Base-by-base conservation (phyloP, 106 monocot genomes). In the Apostasia shenzhenica region DNA sequence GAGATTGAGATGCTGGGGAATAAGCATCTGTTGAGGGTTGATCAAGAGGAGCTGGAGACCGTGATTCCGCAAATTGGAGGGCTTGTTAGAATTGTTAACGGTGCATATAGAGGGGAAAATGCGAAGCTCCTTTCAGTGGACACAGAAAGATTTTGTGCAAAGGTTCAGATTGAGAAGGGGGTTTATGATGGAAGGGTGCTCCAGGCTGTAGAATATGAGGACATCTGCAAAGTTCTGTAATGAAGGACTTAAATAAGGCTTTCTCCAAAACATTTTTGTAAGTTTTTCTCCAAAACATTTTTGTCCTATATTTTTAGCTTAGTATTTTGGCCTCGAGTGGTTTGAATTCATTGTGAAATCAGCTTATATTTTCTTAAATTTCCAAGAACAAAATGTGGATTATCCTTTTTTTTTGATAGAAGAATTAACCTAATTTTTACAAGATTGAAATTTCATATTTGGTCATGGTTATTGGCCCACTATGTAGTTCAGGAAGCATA, bases 61-160 rank as follows among this genome's bases (percentile, higher is more conserved):
- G 91, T 95, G 60, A 91, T 95, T 55, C 95, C 95, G 2, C 95
- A 91, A 70, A 95, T 95, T 73, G 95, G 91, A 10, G 89, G 91
- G 12, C 56, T 86, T 52, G 91, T 95, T 10, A 81, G 78, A 80
- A 86, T 95, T 60, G 95, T 95, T 1, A 95, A 95, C 79, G 95
- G 95, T 42, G 95, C 95, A 13, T 95, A 95, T 65, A 72, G 91
- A 54, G 95, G 95, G 4, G 88, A 82, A 2, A 82, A 57, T 73
- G 95, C 91, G 3, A 86, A 79, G 70, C 69, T 95, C 4, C 41
- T 95, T 38, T 72, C 81, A 9, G 88, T 95, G 55, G 66, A 95
- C 66, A 86, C 81, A 0, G 82, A 81, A 57, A 89, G 67, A 45
- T 91, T 82, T 69, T 95, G 80, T 63, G 95, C 86, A 9, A 91